Conservation (phyloP, 768 basidiomycete genomes). For the Xerocomellus chrysenteron region DNA sequence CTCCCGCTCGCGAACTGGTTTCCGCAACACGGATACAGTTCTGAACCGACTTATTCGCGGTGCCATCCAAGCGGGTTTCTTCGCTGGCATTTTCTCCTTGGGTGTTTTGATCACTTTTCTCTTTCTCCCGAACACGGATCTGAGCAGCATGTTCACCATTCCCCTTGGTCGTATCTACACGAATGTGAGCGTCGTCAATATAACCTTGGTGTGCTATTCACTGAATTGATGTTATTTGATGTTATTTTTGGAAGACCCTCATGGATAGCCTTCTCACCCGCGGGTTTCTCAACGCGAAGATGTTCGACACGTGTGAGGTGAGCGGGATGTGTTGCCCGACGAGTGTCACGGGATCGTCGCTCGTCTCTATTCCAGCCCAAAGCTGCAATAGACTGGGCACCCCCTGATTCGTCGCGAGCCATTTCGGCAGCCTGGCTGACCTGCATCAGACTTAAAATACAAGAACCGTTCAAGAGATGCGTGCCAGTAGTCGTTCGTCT, state of each 20-base stretch:
- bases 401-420: no score
- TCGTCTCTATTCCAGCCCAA: no score
- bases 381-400: no score
- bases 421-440: no score
- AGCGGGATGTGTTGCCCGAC: no score
- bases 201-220: no score
- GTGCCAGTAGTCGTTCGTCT: not conserved
- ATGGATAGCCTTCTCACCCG: slow-evolving; percentile 11
- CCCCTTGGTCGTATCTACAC: slow-evolving; percentile 45
- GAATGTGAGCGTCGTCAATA: slow-evolving; percentile 21
- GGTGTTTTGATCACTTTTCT: slow-evolving; percentile 21
- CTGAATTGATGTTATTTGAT: not conserved
- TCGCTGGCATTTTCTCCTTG: not conserved
- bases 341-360: no score
- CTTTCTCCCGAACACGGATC: slow-evolving; percentile 27
- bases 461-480: not conserved
- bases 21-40: not conserved
- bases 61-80: not conserved
- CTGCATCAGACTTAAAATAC: no score
- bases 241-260: not conserved
- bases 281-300: not conserved
- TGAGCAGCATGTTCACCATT: slow-evolving; percentile 30
- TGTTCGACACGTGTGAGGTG: no score
- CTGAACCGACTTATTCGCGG: slow-evolving; percentile 1
- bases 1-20: not conserved